Base-by-base conservation (phyloP, 1,139 yeast genomes). In the Eremothecium sinecaudum region DNA sequence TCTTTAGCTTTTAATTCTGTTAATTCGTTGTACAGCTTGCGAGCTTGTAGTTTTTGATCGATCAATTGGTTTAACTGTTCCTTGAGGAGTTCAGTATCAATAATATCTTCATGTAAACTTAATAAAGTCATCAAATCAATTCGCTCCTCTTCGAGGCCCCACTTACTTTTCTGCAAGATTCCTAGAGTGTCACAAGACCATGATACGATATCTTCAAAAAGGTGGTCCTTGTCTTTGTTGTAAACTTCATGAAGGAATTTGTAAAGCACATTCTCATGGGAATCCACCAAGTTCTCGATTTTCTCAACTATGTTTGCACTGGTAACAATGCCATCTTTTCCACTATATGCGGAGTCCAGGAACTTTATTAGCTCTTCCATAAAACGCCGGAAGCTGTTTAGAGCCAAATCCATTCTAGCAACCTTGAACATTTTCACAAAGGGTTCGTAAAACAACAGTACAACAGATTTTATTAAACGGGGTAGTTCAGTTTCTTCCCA, bases 401-500 rank as follows among this genome's bases (percentile, higher is more conserved):
- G 72, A 9, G 87, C 84, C 26, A 79, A 58, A 48, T 84, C 83
- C 42, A 87, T 69, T 41, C 79, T 75, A 18, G 94, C 84, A 34
- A 74, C 71, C 40, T 79, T 75, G 60, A 87, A 81, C 1, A 87
- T 67, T 28, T 68, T 69, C 43, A 86, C 81, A 51, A 87, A 62
- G 1, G 96, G 96, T 43, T 82, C 84, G 54, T 86, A 86, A 46
- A 87, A 80, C 37, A 84, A 68, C 0, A 86, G 71, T 27, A 87
- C 67, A 24, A 83, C 64, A 37, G 81, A 82, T 44, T 79, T 79
- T 37, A 86, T 63, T 28, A 87, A 64, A 31, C 66, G 67, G 16
- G 86, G 75, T 27, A 92, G 62, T 47, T 79, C 82, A 0, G 90
- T 86, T 48, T 86, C 94, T 35, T 75, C 75, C 92, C 95, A 83